Evolutionary conservation across 768 basidiomycete species (phyloP).

Genomic region (Kwoniella newhampshirensis): DNA sequence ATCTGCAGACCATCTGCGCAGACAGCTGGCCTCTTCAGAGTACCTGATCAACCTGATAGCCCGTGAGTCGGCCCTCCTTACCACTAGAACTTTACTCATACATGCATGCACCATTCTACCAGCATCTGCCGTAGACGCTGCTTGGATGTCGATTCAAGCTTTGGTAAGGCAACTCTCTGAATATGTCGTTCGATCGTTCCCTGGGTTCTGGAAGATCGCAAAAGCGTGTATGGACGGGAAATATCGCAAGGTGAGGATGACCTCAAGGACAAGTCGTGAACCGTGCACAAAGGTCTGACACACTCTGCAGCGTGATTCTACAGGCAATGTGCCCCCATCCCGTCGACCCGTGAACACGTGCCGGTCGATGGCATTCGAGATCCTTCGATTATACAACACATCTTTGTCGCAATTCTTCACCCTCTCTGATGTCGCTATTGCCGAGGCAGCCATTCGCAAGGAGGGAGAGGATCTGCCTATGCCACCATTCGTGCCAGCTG

Average conservation of each 20-base stretch:
- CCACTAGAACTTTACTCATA: slow-evolving; percentile 4
- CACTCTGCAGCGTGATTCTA: slow-evolving; percentile 41
- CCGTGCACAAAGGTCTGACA: too few species aligned
- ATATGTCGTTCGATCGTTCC: slow-evolving; percentile 74
- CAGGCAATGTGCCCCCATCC: slow-evolving; percentile 54
- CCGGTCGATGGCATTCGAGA: slow-evolving; percentile 80
- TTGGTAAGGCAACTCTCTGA: slow-evolving; percentile 88
- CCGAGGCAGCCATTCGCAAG: slow-evolving; percentile 58
- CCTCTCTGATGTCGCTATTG: slow-evolving; percentile 73
- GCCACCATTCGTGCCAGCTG: slow-evolving; percentile 60
- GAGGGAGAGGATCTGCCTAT: slow-evolving; percentile 56
- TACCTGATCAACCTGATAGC: slow-evolving; percentile 19
- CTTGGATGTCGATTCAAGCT: slow-evolving; percentile 75
- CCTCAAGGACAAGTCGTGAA: not conserved
- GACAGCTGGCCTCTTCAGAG: slow-evolving; percentile 22
- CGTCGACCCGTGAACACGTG: slow-evolving; percentile 81
- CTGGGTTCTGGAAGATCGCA: slow-evolving; percentile 91
- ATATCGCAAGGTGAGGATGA: slow-evolving; percentile 80
- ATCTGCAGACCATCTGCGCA: slow-evolving; percentile 56
- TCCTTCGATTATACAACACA: slow-evolving; percentile 79
- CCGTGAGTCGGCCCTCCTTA: slow-evolving; percentile 15
- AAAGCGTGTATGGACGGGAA: slow-evolving; percentile 89
- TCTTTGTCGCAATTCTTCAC: slow-evolving; percentile 82
- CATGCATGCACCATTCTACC: not conserved
- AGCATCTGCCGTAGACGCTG: slow-evolving; percentile 57